Base-by-base conservation (phyloP, 352 stramenopile species). In the Albugo laibachii region DNA sequence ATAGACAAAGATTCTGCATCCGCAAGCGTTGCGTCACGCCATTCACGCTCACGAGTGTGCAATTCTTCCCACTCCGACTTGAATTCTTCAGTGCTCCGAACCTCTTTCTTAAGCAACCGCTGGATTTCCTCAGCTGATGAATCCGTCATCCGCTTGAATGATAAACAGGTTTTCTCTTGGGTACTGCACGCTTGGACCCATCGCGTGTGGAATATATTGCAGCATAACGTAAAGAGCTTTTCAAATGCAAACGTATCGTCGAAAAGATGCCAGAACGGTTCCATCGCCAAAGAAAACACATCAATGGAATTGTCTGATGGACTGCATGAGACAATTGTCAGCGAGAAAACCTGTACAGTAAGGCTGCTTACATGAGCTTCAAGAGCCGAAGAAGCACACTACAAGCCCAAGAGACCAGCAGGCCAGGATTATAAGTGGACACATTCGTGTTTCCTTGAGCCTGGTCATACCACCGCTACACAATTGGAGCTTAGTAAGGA, bases 181-280 rank as follows among this genome's bases (percentile, higher is more conserved):
- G 24, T 31, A 8, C 24, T 8, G 8, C 24, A 31, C 24, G 24
- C 24, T 31, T 31, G 24, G 8, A 31, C 8, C 24, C 24, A 31
- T 31, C 24, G 24, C 24, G 8, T 31, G 35, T 87, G 69, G 39
- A 82, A 87, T 20, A 87, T 67, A 13, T 80, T 63, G 38, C 84
- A 72, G 61, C 81, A 74, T 31, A 83, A 58, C 47, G 63, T 60
- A 47, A 91, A 91, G 8, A 87, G 49, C 47, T 84, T 84, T 47
- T 69, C 58, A 45, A 91, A 87, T 50, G 80, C 83, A 31, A 58
- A 58, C 11, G 83, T 69, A 49, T 91, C 77, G 19, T 83, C 48
- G 55, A 91, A 81, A 10, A 91, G 52, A 38, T 87, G 62, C 77
- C 77, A 91, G 45, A 83, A 86, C 15, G 77, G 77, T 45, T 91